Evolutionary conservation across 768 basidiomycete genomes (phyloP).

Genomic region (Mycena vitilis): DNA sequence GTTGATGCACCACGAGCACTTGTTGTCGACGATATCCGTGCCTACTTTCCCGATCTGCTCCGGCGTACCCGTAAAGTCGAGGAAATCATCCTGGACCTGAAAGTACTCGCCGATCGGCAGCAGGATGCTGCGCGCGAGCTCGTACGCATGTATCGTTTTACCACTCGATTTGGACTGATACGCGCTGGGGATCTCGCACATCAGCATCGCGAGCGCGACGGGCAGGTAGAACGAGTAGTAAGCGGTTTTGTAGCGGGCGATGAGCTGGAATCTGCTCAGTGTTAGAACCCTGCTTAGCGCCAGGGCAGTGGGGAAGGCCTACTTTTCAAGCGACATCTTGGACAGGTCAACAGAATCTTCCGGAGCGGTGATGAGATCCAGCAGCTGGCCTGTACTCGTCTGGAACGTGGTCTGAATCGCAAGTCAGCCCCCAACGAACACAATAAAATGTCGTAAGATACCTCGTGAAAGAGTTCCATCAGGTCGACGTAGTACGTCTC

Average conservation of each 20-base stretch:
- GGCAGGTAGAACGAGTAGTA: constrained; percentile 99
- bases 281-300: not conserved
- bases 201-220: constrained; percentile 91
- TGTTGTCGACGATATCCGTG: constrained; percentile 98
- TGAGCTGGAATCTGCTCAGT: constrained; percentile 78
- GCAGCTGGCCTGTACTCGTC: constrained; percentile 95
- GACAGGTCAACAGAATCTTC: constrained; percentile 88
- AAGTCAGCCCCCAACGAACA: not conserved
- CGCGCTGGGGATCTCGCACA: constrained; percentile 69
- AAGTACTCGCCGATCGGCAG: constrained; percentile 97
- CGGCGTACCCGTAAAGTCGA: constrained; percentile 90
- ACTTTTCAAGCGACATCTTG: constrained; percentile 91
- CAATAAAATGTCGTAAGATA: too few relatives aligned
- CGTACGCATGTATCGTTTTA: constrained; percentile 66
- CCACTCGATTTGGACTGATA: constrained; percentile 41
- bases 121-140: constrained; percentile 81
- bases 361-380: constrained; percentile 95
- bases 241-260: constrained; percentile 97
- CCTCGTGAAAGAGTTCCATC: constrained; percentile 89
- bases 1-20: constrained; percentile 98
- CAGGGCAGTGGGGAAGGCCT: constrained; percentile 32
- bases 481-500: constrained; percentile 90
- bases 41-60: constrained; percentile 96
- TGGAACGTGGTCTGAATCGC: constrained; percentile 71
- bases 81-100: constrained; percentile 97